These are phyloP conservation scores for Aspergillus awamori DNA, from an alignment of 2,329 filamentous ascomycete genomes.

Conservation along the genomic window DNA sequence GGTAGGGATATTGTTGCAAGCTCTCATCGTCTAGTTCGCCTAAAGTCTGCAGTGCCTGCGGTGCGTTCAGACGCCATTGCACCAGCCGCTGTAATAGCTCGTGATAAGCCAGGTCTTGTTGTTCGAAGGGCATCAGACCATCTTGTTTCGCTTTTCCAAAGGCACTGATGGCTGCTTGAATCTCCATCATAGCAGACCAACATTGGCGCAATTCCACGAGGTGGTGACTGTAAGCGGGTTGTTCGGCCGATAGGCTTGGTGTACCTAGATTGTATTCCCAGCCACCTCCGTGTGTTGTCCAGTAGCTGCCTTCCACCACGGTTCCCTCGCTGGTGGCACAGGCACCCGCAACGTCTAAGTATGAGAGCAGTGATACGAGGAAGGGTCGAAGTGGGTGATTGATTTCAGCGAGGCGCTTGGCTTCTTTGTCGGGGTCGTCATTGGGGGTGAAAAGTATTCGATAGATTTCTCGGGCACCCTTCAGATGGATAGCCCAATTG, in stretches of 20 bases:
- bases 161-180: slow-evolving; percentile 35
- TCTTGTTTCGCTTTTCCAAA: slow-evolving; percentile 38
- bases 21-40: slow-evolving; percentile 34
- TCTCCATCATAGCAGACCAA: slow-evolving; percentile 41
- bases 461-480: slow-evolving; percentile 45
- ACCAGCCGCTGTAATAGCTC: slow-evolving; percentile 32
- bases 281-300: slow-evolving; percentile 41
- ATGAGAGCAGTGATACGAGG: slow-evolving; percentile 44
- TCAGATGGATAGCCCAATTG: slow-evolving; percentile 44
- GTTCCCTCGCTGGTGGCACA: slow-evolving; percentile 43
- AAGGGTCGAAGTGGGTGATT: slow-evolving; percentile 41
- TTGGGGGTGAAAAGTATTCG: slow-evolving; percentile 35
- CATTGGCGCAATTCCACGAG: slow-evolving; percentile 33
- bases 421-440: slow-evolving; percentile 29
- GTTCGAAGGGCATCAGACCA: slow-evolving; percentile 29
- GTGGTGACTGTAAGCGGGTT: slow-evolving; percentile 25
- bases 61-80: slow-evolving; percentile 35
- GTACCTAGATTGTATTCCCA: slow-evolving; percentile 44
- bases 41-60: slow-evolving; percentile 31
- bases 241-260: slow-evolving; percentile 30
- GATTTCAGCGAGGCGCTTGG: slow-evolving; percentile 32
- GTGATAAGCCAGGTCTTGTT: slow-evolving; percentile 36
- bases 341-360: slow-evolving; percentile 45
- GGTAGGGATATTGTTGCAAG: slow-evolving; percentile 31
- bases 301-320: slow-evolving; percentile 43